Conservation (phyloP, 306 rosid species). For the Cucumis hystrix region DNA sequence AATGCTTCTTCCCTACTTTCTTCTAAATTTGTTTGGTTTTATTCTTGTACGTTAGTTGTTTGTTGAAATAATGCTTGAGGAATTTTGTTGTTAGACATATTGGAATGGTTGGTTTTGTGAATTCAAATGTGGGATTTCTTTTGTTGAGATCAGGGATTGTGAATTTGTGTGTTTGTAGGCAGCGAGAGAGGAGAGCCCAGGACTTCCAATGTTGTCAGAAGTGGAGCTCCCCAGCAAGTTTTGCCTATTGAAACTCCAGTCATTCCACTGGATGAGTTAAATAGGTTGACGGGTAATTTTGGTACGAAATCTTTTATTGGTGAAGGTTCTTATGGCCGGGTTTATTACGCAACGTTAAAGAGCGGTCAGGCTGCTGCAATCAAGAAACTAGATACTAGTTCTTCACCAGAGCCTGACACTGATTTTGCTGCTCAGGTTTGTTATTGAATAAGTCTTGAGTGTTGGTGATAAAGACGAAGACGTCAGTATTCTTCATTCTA, state of each 20-base stretch:
- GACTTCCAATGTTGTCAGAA: slow-evolving; percentile 31
- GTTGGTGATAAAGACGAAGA: neutral
- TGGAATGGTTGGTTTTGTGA: neutral
- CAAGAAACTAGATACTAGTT: slow-evolving; percentile 64
- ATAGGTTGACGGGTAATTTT: slow-evolving; percentile 57
- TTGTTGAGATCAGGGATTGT: neutral
- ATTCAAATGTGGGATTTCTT: neutral
- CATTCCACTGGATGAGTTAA: slow-evolving; percentile 56
- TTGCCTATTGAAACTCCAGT: slow-evolving; percentile 73
- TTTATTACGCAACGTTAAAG: slow-evolving; percentile 52
- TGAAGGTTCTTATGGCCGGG: slow-evolving; percentile 95
- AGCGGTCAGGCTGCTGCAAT: slow-evolving; percentile 60
- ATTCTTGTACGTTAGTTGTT: neutral
- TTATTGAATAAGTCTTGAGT: neutral
- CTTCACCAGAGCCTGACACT: slow-evolving; percentile 60
- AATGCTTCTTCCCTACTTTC: neutral
- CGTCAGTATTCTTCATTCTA: neutral
- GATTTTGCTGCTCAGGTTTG: slow-evolving; percentile 67
- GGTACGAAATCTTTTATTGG: slow-evolving; percentile 78
- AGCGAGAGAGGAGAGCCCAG: slow-evolving; percentile 79
- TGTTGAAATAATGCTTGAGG: neutral
- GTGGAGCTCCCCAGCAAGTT: slow-evolving; percentile 61
- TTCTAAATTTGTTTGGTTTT: neutral
- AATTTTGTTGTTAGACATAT: neutral
- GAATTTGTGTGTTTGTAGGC: slow-evolving; percentile 26